Evolutionary conservation across 495 filamentous ascomycete species (phyloP).

Genomic region (Xylaria flabelliformis): DNA sequence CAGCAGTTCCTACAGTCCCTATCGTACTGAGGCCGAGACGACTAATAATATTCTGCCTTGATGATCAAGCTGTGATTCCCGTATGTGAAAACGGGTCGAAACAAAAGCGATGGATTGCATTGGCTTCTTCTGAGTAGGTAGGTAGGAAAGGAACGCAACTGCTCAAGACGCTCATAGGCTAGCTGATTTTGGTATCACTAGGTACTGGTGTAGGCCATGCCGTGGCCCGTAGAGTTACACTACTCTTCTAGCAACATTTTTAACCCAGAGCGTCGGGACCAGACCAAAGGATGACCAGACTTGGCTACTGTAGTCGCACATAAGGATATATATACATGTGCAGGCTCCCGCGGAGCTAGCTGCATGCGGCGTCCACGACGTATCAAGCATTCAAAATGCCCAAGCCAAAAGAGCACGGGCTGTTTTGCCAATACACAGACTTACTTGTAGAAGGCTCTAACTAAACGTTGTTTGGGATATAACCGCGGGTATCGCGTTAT

Average conservation of each 20-base stretch:
- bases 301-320: slow-evolving; percentile 13
- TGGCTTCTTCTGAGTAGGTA: background rate
- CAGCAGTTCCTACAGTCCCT: background rate
- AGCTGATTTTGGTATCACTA: background rate
- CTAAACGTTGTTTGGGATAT: background rate
- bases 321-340: background rate
- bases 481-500: slow-evolving; percentile 14
- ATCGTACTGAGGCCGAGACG: background rate
- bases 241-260: slow-evolving; percentile 11
- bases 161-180: background rate
- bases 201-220: slow-evolving; percentile 11
- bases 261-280: slow-evolving; percentile 25
- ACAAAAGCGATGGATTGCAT: background rate
- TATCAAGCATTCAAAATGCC: background rate
- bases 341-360: background rate
- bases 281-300: slow-evolving; percentile 9
- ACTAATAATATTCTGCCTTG: background rate
- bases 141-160: too few species aligned
- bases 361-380: background rate
- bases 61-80: background rate
- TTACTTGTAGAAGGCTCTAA: background rate
- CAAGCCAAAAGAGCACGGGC: background rate
- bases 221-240: slow-evolving; percentile 17
- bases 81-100: slow-evolving; percentile 1
- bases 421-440: slow-evolving; percentile 9